Evolutionary conservation across 306 rosid genomes (phyloP), one percentile per base, ranked within the genome.

Genomic region (Citrullus amarus): DNA sequence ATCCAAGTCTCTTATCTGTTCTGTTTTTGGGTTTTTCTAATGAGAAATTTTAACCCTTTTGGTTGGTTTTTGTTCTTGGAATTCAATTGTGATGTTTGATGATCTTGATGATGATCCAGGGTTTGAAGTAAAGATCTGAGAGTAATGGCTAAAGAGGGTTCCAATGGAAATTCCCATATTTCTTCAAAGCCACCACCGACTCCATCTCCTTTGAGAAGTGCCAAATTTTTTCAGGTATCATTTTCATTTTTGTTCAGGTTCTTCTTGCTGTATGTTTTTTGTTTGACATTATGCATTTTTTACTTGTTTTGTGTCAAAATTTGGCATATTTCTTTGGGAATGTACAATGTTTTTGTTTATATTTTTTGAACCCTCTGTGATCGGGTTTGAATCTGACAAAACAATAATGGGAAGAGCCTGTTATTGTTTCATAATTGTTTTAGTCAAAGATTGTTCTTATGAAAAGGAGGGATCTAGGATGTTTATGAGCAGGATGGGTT

Each of bases 141-240:
- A 55, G 75, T 73, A 75, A 92, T 92, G 94, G 94, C 96, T 7
- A 61, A 81, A 18, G 86, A 88, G 84, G 78, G 88, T 75, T 80
- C 97, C 44, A 83, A 94, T 83, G 97, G 89, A 71, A 87, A 80
- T 55, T 79, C 79, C 50, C 63, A 73, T 77, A 59, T 81, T 78
- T 30, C 89, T 41, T 6, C 85, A 38, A 94, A 92, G 85, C 82
- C 83, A 75, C 97, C 98, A 58, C 97, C 96, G 25, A 20, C 67
- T 84, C 98, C 98, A 59, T 93, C 98, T 77, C 97, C 97, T 39
- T 50, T 91, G 88, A 94, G 98, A 59, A 89, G 85, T 77, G 90
- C 98, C 81, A 93, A 93, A 75, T 93, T 90, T 89, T 90, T 77
- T 76, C 96, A 91, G 96, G 98, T 93, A 39, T 57, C 65, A 39